Evolutionary conservation across 169 alveolate genomes (phyloP).

Genomic region (Cryptosporidium tyzzeri): DNA sequence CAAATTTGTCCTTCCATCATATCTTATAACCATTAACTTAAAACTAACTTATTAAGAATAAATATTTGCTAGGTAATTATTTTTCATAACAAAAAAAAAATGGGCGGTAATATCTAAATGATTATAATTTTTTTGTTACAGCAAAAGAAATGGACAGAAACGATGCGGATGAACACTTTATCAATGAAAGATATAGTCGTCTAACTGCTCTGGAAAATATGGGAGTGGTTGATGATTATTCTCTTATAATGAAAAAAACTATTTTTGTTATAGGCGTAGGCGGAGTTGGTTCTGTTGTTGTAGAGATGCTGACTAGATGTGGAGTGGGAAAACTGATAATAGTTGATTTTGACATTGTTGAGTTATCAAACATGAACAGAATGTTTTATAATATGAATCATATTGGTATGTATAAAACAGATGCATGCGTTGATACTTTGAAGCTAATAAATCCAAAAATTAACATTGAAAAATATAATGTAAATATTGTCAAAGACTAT

Average conservation of each 20-base stretch:
- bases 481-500: constrained; percentile 88
- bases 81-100: neutral
- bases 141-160: neutral
- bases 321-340: constrained; percentile 94
- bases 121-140: neutral
- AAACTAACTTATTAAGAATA: neutral
- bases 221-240: constrained; percentile 95
- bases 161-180: neutral
- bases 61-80: neutral
- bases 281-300: constrained; percentile 96
- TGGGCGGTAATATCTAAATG: neutral
- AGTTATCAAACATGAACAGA: constrained; percentile 95
- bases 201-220: constrained; percentile 93
- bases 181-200: constrained; percentile 88
- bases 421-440: constrained; percentile 87
- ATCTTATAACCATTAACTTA: constrained; percentile 43
- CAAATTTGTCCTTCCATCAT: constrained; percentile 61
- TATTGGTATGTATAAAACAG: constrained; percentile 92
- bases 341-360: constrained; percentile 95
- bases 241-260: constrained; percentile 84
- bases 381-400: constrained; percentile 92
- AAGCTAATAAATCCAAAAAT: constrained; percentile 93
- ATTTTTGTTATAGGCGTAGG: constrained; percentile 95
- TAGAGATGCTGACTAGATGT: constrained; percentile 96
- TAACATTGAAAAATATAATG: constrained; percentile 88